Conservation (phyloP, 345 rosid genomes). For the Limnanthes douglasii region DNA sequence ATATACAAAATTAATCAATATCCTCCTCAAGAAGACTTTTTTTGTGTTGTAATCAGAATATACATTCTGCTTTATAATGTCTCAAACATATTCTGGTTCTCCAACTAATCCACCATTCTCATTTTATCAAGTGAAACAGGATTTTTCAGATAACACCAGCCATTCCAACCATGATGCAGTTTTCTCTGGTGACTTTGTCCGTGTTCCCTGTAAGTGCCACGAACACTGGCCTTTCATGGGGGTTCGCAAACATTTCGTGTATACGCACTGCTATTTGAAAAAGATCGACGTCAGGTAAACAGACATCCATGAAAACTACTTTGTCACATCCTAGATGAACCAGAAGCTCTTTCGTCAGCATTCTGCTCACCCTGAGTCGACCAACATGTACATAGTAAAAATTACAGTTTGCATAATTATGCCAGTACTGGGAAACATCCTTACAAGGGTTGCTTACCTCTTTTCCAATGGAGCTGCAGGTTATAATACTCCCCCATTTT, state of each 20-base stretch:
- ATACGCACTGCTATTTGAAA: constrained; percentile 45
- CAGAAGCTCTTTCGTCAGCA: constrained; percentile 70
- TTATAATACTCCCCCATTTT: constrained; percentile 72
- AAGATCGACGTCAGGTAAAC: constrained; percentile 39
- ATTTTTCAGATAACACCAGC: constrained; percentile 58
- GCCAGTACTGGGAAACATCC: neutral
- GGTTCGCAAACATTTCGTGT: constrained; percentile 47
- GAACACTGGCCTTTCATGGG: constrained; percentile 59
- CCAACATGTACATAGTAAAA: neutral
- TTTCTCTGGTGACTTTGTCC: constrained; percentile 61
- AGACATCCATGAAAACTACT: constrained; percentile 68
- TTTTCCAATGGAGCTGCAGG: too few species aligned
- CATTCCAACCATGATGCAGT: constrained; percentile 72
- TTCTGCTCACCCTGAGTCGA: constrained; percentile 73
- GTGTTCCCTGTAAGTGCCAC: constrained; percentile 73
- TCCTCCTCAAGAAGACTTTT: too few species aligned
- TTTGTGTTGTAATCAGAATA: too few species aligned
- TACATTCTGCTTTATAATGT: too few species aligned
- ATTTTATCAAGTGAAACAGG: constrained; percentile 82
- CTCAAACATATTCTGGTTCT: constrained; percentile 32
- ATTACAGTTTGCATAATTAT: neutral
- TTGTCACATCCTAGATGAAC: constrained; percentile 86
- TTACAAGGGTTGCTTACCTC: too few species aligned
- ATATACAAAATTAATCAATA: too few species aligned
- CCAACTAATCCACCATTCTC: constrained; percentile 50